Percentiles rank a stretch among this genome's conserved stretches.
Conservation (phyloP, 495 filamentous ascomycete species). For the Saxophila tyrrhenica region DNA sequence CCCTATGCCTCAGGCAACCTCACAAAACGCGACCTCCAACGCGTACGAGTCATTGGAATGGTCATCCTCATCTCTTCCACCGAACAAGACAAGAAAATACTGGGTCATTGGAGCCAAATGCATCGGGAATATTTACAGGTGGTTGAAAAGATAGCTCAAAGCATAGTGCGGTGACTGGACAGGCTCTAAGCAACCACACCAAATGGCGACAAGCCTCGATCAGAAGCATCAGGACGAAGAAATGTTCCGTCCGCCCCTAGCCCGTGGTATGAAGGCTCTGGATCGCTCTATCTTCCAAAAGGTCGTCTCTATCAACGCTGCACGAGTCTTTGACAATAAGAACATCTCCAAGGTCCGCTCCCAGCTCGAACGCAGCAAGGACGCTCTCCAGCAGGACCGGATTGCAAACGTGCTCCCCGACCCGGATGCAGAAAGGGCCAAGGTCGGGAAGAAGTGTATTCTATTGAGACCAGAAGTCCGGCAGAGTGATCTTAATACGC, state of each 20-base stretch:
- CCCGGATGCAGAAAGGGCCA: slow-evolving; percentile 35
- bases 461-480: slow-evolving; percentile 56
- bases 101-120: too few relatives aligned
- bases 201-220: too few relatives aligned
- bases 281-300: slow-evolving; percentile 77
- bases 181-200: too few relatives aligned
- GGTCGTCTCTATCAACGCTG: slow-evolving; percentile 64
- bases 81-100: too few relatives aligned
- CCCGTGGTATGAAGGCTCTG: slow-evolving; percentile 65
- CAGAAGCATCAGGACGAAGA: slow-evolving; percentile 12
- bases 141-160: neutral
- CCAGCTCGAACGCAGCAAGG: slow-evolving; percentile 43
- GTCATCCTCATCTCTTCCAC: too few relatives aligned
- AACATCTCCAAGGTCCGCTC: slow-evolving; percentile 58
- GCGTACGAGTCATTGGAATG: too few relatives aligned
- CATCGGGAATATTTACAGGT: too few relatives aligned
- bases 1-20: neutral
- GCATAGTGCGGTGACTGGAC: too few relatives aligned
- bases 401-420: slow-evolving; percentile 45
- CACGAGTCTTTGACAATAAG: slow-evolving; percentile 56
- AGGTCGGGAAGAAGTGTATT: slow-evolving; percentile 54
- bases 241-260: slow-evolving; percentile 73
- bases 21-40: too few relatives aligned
- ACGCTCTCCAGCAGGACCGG: slow-evolving; percentile 51
- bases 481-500: slow-evolving; percentile 16